Base-by-base conservation (phyloP, 345 rosid species). In the Ceriops zippeliana region DNA sequence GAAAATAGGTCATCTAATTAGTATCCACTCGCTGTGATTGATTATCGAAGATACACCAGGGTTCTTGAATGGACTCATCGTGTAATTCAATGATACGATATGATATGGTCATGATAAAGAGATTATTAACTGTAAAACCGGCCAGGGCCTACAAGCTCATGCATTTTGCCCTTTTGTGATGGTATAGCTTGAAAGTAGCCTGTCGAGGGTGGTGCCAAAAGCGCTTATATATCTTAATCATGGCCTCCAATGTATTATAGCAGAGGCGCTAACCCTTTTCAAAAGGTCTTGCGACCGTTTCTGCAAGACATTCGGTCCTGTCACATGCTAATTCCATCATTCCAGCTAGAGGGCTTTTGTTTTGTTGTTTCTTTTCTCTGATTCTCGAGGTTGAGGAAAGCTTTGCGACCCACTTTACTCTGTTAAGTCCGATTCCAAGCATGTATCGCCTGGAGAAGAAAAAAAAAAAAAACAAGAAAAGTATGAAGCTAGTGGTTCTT, bases 281-380 rank as follows among this genome's bases (percentile, higher is more conserved):
- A 37, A 62, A 72, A 72, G 42, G 26, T 67, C 26, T 30, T 69
- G 26, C 24, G 66, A 65, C 66, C 64, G 56, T 30, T 63, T 70
- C 28, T 62, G 72, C 61, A 31, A 49, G 63, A 67, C 67, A 74
- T 67, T 70, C 15, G 4, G 17, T 1, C 27, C 2, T 3, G 49
- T 42, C 76, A 67, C 76, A 67, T 73, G 76, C 71, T 53, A 52
- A 42, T 52, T 37, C 67, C 65, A 66, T 73, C 67, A 38, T 60
- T 66, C 71, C 76, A 67, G 67, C 76, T 53, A 67, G 1, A 32
- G 9, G 52, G 9, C 27, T n/a, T 34, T 34, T 64, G 28, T 31
- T 71, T 73, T 37, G 31, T 21, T 10, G 52, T 64, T 56, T 42
- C 49, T 42, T 13, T 42, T 42, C 49, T 3, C 15, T 42, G 16